A percentile compares a stretch with the other conserved stretches of the same genome.
phyloP scores from a whole-genome alignment of 306 rosid genomes.

The Vigna angularis region DNA sequence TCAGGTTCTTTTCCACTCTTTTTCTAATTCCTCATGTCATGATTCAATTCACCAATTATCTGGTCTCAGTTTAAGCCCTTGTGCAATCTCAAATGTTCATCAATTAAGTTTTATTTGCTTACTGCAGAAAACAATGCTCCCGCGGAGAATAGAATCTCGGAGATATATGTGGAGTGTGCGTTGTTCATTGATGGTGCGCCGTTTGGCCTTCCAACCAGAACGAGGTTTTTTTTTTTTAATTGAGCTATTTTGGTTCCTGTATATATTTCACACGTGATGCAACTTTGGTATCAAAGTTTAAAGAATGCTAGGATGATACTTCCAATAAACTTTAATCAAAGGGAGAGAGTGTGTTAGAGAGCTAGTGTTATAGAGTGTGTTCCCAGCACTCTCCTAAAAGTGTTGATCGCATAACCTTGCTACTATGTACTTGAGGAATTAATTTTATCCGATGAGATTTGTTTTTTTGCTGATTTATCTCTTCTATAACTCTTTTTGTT shows the following conservation, averaged over 20 bases:
- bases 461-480: slow-evolving; percentile 5
- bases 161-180: slow-evolving; percentile 89
- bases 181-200: slow-evolving; percentile 91
- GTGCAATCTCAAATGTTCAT: slow-evolving; percentile 1
- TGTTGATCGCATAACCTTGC: slow-evolving; percentile 3
- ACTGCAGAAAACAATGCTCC: slow-evolving; percentile 64
- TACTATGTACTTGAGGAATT: background rate
- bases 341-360: too few species aligned
- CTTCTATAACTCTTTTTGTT: background rate
- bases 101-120: slow-evolving; percentile 15
- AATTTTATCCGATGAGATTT: slow-evolving; percentile 3
- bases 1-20: slow-evolving; percentile 49
- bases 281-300: background rate
- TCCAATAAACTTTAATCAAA: background rate
- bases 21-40: background rate
- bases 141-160: slow-evolving; percentile 69
- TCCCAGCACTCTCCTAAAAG: background rate
- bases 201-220: slow-evolving; percentile 89
- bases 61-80: background rate
- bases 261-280: background rate
- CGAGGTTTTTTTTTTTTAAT: slow-evolving; percentile 60
- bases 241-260: slow-evolving; percentile 1
- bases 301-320: background rate
- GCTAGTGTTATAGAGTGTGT: background rate
- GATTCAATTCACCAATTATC: background rate